A percentile compares a stretch with the other conserved stretches of the same genome.
Conservation (phyloP, 2,329 filamentous ascomycete genomes). For the Fusarium sp. region DNA sequence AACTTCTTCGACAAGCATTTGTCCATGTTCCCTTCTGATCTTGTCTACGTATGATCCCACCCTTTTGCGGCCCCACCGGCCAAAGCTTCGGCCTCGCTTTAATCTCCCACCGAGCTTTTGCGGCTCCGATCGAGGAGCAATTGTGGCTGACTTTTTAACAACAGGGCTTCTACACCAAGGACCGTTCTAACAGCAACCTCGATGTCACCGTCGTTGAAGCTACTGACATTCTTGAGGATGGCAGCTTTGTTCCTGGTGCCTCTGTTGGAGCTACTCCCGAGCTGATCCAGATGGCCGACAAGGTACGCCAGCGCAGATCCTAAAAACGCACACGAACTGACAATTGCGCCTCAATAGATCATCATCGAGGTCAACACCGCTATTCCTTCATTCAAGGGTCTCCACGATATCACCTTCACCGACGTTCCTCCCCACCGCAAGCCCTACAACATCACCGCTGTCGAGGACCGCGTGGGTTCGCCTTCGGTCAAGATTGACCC, state of each 20-base stretch:
- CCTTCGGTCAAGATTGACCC: slow-evolving; percentile 87
- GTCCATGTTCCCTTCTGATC: slow-evolving; percentile 90
- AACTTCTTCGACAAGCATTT: slow-evolving; percentile 96
- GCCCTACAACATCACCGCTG: slow-evolving; percentile 87
- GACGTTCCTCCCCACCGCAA: slow-evolving; percentile 85
- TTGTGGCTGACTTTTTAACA: slow-evolving; percentile 30
- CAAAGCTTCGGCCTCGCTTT: slow-evolving; percentile 35
- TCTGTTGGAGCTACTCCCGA: slow-evolving; percentile 89
- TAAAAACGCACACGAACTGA: slow-evolving; percentile 7
- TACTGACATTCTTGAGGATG: slow-evolving; percentile 88
- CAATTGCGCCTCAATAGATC: slow-evolving; percentile 62
- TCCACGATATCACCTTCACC: slow-evolving; percentile 94
- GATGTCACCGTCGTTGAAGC: slow-evolving; percentile 91
- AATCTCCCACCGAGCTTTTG: slow-evolving; percentile 40
- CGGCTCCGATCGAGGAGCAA: slow-evolving; percentile 15
- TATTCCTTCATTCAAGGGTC: slow-evolving; percentile 85
- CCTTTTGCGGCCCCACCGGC: slow-evolving; percentile 31
- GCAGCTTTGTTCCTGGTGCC: slow-evolving; percentile 89
- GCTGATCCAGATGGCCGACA: slow-evolving; percentile 91
- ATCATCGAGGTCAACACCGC: slow-evolving; percentile 94
- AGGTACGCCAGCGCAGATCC: slow-evolving; percentile 61
- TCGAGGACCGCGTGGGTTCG: slow-evolving; percentile 89
- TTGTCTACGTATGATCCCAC: slow-evolving; percentile 76
- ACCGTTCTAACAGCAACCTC: slow-evolving; percentile 80
- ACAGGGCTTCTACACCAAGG: slow-evolving; percentile 85